These are phyloP conservation scores for Myrica gale DNA, from an alignment of 306 rosid genomes.

Conservation along the genomic window DNA sequence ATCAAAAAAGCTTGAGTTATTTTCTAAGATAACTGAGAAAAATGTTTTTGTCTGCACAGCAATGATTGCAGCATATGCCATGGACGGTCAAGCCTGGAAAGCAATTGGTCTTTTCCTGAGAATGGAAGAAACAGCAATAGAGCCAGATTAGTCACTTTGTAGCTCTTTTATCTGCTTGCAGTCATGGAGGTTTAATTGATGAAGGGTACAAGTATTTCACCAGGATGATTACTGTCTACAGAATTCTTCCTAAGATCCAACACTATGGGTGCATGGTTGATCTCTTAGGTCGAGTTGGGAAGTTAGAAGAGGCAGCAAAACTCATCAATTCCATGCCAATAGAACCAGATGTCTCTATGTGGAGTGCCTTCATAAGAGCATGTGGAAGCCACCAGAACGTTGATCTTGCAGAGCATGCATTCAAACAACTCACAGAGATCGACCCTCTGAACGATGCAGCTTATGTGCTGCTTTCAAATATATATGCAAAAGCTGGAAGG, in stretches of 20 bases:
- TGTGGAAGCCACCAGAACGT: slow-evolving; percentile 25
- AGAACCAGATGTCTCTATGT: slow-evolving; percentile 27
- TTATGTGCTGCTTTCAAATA: slow-evolving; percentile 25
- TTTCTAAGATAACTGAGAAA: slow-evolving; percentile 18
- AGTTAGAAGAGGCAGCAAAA: slow-evolving; percentile 18
- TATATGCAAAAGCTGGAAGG: slow-evolving; percentile 22
- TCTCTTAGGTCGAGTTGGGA: slow-evolving; percentile 26
- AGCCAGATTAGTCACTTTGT: slow-evolving; percentile 32
- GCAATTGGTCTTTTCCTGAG: slow-evolving; percentile 33
- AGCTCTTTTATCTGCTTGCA: slow-evolving; percentile 38
- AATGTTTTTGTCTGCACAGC: slow-evolving; percentile 35
- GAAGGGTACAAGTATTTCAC: slow-evolving; percentile 29
- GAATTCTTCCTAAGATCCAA: slow-evolving; percentile 22
- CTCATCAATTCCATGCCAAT: slow-evolving; percentile 27
- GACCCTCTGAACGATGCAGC: slow-evolving; percentile 28
- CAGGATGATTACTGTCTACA: slow-evolving; percentile 23
- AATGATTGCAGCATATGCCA: slow-evolving; percentile 35
- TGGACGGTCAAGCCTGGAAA: slow-evolving; percentile 31
- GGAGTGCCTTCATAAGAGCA: slow-evolving; percentile 31
- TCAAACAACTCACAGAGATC: slow-evolving; percentile 25
- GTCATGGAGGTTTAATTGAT: slow-evolving; percentile 28
- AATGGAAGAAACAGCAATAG: slow-evolving; percentile 29
- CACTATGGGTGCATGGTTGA: slow-evolving; percentile 30
- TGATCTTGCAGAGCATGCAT: slow-evolving; percentile 30
- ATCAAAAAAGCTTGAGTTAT: slow-evolving; percentile 24